A percentile compares a stretch with the other conserved stretches of the same genome.
Evolutionary conservation across 176 grass and related monocot species (phyloP).

Genomic region (Puccinellia tenuiflora): DNA sequence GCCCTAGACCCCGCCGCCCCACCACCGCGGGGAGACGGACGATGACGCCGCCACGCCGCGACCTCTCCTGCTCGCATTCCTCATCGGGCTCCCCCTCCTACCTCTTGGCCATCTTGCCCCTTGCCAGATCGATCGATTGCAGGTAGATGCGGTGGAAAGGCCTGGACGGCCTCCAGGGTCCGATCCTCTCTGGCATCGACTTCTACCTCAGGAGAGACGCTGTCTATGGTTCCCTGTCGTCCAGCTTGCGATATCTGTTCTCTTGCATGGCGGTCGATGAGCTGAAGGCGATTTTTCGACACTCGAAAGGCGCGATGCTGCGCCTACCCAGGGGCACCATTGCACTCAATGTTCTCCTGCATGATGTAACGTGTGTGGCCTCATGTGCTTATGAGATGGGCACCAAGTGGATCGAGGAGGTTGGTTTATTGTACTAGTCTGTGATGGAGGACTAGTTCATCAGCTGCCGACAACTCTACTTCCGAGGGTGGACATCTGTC

Average conservation of each 20-base stretch:
- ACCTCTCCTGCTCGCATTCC: no score
- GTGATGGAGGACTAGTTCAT: constrained; percentile 68
- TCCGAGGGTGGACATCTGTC: constrained; percentile 50
- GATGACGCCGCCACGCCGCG: no score
- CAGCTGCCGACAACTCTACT: constrained; percentile 47
- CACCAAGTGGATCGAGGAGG: constrained; percentile 44
- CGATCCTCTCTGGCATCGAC: constrained; percentile 51
- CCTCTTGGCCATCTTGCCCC: no score
- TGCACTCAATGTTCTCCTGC: no score
- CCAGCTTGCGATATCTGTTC: background rate
- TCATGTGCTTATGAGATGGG: constrained; percentile 39
- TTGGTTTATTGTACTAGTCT: constrained; percentile 57
- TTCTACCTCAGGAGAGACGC: constrained; percentile 51
- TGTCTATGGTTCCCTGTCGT: constrained; percentile 35
- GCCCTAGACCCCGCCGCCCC: no score
- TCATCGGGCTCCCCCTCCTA: no score
- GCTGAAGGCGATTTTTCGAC: constrained; percentile 33
- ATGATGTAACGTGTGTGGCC: no score
- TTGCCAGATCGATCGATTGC: no score
- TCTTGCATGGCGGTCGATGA: constrained; percentile 10
- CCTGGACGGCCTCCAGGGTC: constrained; percentile 52
- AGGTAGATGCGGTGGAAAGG: constrained; percentile 46
- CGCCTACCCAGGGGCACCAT: no score
- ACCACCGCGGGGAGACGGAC: no score
- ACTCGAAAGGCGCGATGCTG: no score